These are phyloP conservation scores for Argentina anserina DNA, from an alignment of 306 rosid genomes.

Conservation along the genomic window DNA sequence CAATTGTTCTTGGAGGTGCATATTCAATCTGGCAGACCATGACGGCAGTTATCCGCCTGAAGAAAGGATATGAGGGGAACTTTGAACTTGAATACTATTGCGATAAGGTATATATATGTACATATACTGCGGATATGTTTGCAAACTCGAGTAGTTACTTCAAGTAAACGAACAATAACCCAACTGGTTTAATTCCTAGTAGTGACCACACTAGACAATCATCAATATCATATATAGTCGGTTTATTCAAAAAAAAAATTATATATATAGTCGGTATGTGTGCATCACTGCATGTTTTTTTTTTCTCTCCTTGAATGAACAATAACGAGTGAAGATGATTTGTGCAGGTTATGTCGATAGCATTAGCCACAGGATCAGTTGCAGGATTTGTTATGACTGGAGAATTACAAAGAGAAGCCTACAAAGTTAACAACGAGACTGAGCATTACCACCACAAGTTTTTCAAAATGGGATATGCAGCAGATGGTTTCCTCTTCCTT, in stretches of 20 bases:
- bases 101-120: slow-evolving; percentile 12
- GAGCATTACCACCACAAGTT: background rate
- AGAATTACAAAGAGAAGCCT: slow-evolving; percentile 5
- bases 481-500: slow-evolving; percentile 17
- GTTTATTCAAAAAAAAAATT: too few relatives aligned
- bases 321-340: background rate
- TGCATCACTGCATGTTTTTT: background rate
- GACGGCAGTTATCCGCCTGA: slow-evolving; percentile 1
- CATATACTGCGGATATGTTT: background rate
- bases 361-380: slow-evolving; percentile 22
- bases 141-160: background rate
- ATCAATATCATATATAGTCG: background rate
- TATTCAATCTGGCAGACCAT: slow-evolving; percentile 20
- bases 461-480: slow-evolving; percentile 7
- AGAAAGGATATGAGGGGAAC: slow-evolving; percentile 1
- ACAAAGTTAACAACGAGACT: background rate
- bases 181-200: background rate
- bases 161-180: background rate
- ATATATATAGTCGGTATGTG: too few relatives aligned
- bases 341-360: slow-evolving; percentile 20
- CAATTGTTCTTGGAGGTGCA: slow-evolving; percentile 16
- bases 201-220: background rate
- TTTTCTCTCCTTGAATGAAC: background rate
- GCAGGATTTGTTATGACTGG: slow-evolving; percentile 27
- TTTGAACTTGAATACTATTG: slow-evolving; percentile 18